Base-by-base conservation (phyloP, 139 green algal species). In the Chlorella sp. region DNA sequence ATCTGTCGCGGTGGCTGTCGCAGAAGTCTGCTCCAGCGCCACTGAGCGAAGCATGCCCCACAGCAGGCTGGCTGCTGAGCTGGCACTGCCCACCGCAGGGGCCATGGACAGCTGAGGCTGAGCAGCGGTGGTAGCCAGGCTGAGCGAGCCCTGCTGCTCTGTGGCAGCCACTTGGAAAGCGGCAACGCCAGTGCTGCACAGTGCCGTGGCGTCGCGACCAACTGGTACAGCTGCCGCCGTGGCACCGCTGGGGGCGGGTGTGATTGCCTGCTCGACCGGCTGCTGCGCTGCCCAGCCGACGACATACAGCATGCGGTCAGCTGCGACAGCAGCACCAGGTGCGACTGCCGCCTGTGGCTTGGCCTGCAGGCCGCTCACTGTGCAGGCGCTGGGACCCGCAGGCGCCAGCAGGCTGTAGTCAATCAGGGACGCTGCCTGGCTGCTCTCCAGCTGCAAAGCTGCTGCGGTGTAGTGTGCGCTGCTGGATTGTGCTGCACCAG, bases 21-120 rank as follows among this genome's bases (percentile, higher is more conserved):
- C n/a, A 7, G 36, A 32, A 13, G 78, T 34, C 18, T 76, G 36
- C 60, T 89, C 85, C 55, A 76, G 36, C 20, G 78, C 67, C 12
- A 63, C 51, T 3, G 85, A 62, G 28, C 85, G 85, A 55, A 89
- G 44, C 78, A 89, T 82, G 34, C 85, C 85, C 85, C 85, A 89
- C 55, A 89, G 25, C 75, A 88, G 47, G 74, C 70, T 72, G 28
- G 12, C 28, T 36, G 67, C 38, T 21, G 38, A 44, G 21, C 16
- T n/a, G 25, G 2, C 3, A 7, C 3, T 26, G 34, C 56, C 67
- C 6, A 55, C 34, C 7, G 34, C 25, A 15, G 55, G 21, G 2
- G 28, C 21, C 3, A 78, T 47, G 4, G 74, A 69, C n/a, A 82
- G 76, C 57, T 73, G 76, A 6, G 72, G 81, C 57, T 81, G 81